Percentiles rank a stretch among this genome's conserved stretches.
These are phyloP conservation scores for Trametes cinnabarina DNA, from an alignment of 768 basidiomycete genomes.

Conservation along the genomic window DNA sequence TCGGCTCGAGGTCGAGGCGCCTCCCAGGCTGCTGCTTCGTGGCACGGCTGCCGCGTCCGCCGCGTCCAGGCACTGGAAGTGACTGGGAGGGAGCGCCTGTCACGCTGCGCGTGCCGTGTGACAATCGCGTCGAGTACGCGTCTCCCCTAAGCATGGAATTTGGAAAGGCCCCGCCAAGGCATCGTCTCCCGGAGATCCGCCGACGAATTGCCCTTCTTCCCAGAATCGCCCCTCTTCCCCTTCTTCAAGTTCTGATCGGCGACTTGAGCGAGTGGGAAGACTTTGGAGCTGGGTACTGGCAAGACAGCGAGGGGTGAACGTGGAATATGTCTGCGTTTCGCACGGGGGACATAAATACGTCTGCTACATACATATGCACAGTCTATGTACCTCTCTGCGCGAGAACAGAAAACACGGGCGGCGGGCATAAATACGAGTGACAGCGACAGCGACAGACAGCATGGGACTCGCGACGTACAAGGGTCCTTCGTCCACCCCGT, in stretches of 20 bases:
- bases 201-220: not conserved
- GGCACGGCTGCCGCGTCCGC: too few species aligned
- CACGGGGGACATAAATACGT: not conserved
- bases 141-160: too few species aligned
- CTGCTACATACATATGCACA: conserved; percentile 1
- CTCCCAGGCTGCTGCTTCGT: too few species aligned
- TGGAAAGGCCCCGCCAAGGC: too few species aligned
- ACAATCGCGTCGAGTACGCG: not conserved
- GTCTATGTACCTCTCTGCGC: not conserved
- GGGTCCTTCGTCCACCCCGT: conserved; percentile 7
- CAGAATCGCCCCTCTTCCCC: not conserved
- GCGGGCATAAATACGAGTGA: not conserved
- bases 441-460: conserved; percentile 1
- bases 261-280: conserved; percentile 1
- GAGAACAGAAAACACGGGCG: too few species aligned
- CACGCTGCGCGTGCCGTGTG: not conserved
- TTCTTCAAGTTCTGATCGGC: not conserved
- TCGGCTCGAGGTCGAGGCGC: too few species aligned
- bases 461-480: conserved; percentile 5
- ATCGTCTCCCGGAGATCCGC: not conserved
- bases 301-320: not conserved
- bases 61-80: too few species aligned
- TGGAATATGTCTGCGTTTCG: not conserved
- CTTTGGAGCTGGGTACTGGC: not conserved
- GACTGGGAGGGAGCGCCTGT: not conserved